phyloP scores from a whole-genome alignment of 2,329 filamentous ascomycete genomes.

The Fusarium ramigenum region DNA sequence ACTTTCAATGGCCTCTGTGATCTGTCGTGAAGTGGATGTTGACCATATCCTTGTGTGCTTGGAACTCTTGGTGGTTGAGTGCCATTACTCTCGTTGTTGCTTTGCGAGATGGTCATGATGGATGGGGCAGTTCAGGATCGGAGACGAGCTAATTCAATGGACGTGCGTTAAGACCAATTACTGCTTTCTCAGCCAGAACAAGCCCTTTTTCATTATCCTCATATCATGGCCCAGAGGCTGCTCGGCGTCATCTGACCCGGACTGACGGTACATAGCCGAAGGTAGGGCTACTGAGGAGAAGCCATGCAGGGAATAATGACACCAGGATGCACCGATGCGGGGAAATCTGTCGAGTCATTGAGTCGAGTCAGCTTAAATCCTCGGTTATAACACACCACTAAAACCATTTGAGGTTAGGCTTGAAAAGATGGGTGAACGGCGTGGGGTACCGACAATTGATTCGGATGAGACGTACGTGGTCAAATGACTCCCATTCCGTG shows the following conservation, averaged over 20 bases:
- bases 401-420: background rate
- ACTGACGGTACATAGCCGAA: background rate
- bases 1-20: background rate
- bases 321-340: background rate
- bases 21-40: background rate
- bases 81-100: background rate
- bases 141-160: background rate
- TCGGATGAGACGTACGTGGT: background rate
- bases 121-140: too few relatives aligned
- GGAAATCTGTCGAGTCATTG: background rate
- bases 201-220: background rate
- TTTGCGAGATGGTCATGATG: background rate
- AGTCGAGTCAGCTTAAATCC: background rate
- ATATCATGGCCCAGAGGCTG: rapidly evolving
- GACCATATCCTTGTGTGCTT: background rate
- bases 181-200: background rate
- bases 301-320: background rate
- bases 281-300: background rate
- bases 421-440: background rate
- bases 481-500: background rate
- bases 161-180: background rate
- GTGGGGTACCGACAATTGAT: background rate
- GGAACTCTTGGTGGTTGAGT: too few relatives aligned
- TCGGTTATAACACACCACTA: background rate
- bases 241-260: background rate